Evolutionary conservation across 495 filamentous ascomycete species (phyloP), one percentile per base, ranked within the genome.

Genomic region (Penicillium chermesinum): DNA sequence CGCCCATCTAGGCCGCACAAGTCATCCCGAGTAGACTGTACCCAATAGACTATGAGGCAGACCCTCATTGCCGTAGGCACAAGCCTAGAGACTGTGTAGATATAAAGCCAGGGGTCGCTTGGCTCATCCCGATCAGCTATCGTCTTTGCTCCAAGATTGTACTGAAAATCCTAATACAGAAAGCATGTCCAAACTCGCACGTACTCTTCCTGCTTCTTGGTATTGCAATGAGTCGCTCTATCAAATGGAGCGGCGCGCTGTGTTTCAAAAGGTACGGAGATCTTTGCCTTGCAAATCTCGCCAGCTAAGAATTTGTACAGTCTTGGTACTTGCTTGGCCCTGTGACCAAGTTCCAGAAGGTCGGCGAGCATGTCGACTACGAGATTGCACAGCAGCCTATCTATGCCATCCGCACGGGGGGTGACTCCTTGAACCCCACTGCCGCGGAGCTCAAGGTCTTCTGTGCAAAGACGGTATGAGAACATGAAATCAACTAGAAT

Each of bases 251-350:
- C 67, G 74, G 18, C 59, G 72, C 33, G 76, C 77, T 9, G 74
- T 82, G 10, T 81, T 82, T 57, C 32, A 74, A 15, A 81, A 78
- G 55, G 75, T 67, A 55, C 44, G 49, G 19, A 12, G 25, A 0
- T 34, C 10, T 21, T n/a, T n/a, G n/a, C n/a, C n/a, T n/a, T n/a
- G n/a, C 16, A 14, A 13, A 38, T 30, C 3, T 7, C 13, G 34
- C 3, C 2, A 16, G 19, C 41, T 63, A 52, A 62, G 12, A 44
- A 9, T 33, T 25, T 16, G 6, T 40, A 35, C 45, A 82, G 77
- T 72, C 79, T 21, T 83, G 79, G 79, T 80, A 83, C 60, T 65
- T 82, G 22, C 69, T 83, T n/a, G 79, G 79, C n/a, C 79, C 79
- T 0, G 65, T 81, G 14, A 80, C 77, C 14, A 59, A 72, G 46